Evolutionary conservation across 2,329 filamentous ascomycete species (phyloP).

Genomic region (Basipetospora chlamydospora): DNA sequence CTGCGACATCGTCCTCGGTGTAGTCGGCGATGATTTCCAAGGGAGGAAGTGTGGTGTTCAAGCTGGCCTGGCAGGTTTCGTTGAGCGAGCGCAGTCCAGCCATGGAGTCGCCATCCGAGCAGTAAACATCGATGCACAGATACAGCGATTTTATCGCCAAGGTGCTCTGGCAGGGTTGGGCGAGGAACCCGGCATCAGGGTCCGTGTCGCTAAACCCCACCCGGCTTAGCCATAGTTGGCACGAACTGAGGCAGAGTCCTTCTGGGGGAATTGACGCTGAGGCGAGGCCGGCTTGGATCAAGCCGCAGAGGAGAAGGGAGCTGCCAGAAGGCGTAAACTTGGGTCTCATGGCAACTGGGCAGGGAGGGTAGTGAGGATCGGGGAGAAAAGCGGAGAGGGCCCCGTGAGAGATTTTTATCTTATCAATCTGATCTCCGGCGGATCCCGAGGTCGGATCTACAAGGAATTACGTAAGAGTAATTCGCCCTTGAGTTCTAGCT

Average conservation of each 20-base stretch:
- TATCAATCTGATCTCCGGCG: constrained; percentile 3
- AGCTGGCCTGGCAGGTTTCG: constrained; percentile 16
- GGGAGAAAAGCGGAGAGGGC: not conserved
- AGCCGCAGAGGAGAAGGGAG: too few relatives aligned
- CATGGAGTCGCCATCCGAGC: constrained; percentile 13
- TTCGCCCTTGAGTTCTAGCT: too few relatives aligned
- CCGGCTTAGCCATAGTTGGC: constrained; percentile 3
- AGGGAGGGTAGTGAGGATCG: not conserved
- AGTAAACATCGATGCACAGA: constrained; percentile 22
- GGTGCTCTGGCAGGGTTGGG: not conserved
- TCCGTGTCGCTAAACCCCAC: constrained; percentile 2
- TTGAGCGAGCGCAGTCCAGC: constrained; percentile 16
- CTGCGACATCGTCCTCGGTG: constrained; percentile 17
- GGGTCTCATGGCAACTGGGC: not conserved
- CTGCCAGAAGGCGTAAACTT: too few relatives aligned
- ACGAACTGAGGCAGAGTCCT: constrained; percentile 4
- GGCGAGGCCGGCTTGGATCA: too few relatives aligned
- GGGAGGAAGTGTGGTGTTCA: constrained; percentile 16
- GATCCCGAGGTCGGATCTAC: too few relatives aligned
- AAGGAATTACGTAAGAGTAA: too few relatives aligned
- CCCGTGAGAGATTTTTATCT: not conserved
- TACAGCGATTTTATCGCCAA: constrained; percentile 25
- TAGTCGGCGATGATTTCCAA: constrained; percentile 20
- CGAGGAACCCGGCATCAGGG: not conserved
- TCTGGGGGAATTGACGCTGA: too few relatives aligned